These are phyloP conservation scores for Backusella mclennaniae DNA, from an alignment of 192 early-diverging fungal species.

Conservation along the genomic window DNA sequence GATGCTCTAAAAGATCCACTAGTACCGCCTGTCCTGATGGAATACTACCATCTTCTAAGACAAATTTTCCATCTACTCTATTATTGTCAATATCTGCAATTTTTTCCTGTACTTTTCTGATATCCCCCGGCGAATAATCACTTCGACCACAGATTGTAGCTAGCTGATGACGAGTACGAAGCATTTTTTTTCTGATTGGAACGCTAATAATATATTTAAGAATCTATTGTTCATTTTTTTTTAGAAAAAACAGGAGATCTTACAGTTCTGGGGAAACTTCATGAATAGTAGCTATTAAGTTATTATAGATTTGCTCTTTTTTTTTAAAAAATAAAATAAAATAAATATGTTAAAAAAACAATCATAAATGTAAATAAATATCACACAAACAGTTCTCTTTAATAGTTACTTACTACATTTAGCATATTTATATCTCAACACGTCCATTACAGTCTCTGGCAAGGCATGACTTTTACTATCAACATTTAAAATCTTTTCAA, in stretches of 20 bases:
- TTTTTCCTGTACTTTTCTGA: conserved; percentile 64
- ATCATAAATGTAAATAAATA: conserved; percentile 1
- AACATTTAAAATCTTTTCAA: conserved; percentile 57
- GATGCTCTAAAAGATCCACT: conserved; percentile 75
- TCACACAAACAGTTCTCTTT: neutral
- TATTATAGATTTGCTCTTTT: conserved; percentile 44
- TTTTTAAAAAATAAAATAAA: neutral
- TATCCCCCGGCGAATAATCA: conserved; percentile 31
- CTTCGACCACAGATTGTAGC: conserved; percentile 38
- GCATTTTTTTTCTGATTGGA: conserved; percentile 71
- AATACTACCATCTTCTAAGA: conserved; percentile 63
- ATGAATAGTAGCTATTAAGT: conserved; percentile 55
- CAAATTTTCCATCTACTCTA: conserved; percentile 80
- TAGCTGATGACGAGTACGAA: conserved; percentile 65
- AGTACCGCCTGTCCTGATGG: conserved; percentile 85
- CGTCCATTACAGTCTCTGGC: conserved; percentile 40
- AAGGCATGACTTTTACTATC: conserved; percentile 42
- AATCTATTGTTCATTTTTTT: neutral
- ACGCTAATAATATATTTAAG: conserved; percentile 22
- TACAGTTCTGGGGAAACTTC: conserved; percentile 68
- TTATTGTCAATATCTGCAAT: conserved; percentile 77
- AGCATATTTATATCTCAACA: conserved; percentile 40
- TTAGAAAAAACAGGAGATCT: neutral
- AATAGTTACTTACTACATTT: conserved; percentile 28
- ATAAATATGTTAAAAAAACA: neutral